A percentile compares a stretch with the other conserved stretches of the same genome.
Conservation (phyloP, 495 filamentous ascomycete species). For the Talaromyces trachyspermus region DNA sequence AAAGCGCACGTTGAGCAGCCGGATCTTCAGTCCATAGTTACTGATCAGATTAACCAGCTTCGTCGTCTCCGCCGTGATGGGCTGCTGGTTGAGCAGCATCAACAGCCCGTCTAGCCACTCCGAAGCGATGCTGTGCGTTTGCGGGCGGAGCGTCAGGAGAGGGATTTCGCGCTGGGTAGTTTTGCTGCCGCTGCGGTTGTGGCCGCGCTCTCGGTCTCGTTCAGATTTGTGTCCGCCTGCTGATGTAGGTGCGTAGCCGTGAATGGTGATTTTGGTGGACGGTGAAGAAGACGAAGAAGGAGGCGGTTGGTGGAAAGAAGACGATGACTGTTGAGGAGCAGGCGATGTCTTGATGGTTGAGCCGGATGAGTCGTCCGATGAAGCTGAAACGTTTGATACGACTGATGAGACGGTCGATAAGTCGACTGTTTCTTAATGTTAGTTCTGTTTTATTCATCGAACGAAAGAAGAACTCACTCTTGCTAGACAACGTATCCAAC, state of each 20-base stretch:
- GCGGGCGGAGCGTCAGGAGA: slow-evolving; percentile 74
- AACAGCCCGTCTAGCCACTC: slow-evolving; percentile 96
- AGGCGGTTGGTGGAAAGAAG: not conserved
- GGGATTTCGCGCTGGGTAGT: slow-evolving; percentile 46
- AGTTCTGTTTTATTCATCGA: no score
- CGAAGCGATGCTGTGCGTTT: slow-evolving; percentile 74
- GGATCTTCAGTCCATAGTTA: slow-evolving; percentile 88
- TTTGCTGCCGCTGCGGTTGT: slow-evolving; percentile 28
- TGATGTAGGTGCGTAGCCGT: slow-evolving; percentile 50
- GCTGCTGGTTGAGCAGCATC: slow-evolving; percentile 90
- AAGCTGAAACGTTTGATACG: slow-evolving; percentile 78
- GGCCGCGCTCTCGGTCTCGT: slow-evolving; percentile 17
- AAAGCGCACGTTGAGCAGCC: slow-evolving; percentile 85
- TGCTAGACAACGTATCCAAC: slow-evolving; percentile 68
- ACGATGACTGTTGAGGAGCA: not conserved
- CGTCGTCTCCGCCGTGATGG: slow-evolving; percentile 92
- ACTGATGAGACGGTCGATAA: slow-evolving; percentile 85
- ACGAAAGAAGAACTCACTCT: slow-evolving; percentile 42
- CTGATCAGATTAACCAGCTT: slow-evolving; percentile 77
- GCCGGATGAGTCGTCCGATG: slow-evolving; percentile 40
- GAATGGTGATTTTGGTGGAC: slow-evolving; percentile 85
- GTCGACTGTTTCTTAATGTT: slow-evolving; percentile 51
- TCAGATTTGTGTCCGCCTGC: slow-evolving; percentile 20
- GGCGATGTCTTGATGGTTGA: slow-evolving; percentile 47
- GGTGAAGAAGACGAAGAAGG: slow-evolving; percentile 29